A percentile compares a stretch with the other conserved stretches of the same genome.
Conservation (phyloP, 2,329 filamentous ascomycete genomes). For the Seiridium cupressi region DNA sequence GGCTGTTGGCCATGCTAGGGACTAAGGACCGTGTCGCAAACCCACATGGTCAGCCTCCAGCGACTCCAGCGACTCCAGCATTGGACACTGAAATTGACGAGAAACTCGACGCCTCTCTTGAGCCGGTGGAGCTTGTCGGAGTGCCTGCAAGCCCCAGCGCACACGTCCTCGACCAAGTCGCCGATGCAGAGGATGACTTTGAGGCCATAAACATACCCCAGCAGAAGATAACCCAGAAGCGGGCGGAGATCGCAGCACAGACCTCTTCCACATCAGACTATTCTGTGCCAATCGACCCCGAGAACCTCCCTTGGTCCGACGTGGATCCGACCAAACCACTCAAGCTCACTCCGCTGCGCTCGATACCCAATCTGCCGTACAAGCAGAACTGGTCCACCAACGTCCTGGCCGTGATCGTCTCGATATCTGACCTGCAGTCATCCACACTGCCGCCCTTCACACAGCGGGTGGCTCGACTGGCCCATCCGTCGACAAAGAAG, state of each 20-base stretch:
- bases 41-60: background rate
- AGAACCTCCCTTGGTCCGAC: constrained; percentile 33
- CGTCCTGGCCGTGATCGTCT: constrained; percentile 48
- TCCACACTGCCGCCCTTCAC: constrained; percentile 46
- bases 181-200: constrained; percentile 35
- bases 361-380: constrained; percentile 52
- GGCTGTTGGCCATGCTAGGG: constrained; percentile 28
- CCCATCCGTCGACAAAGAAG: constrained; percentile 50
- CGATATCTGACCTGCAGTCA: constrained; percentile 46
- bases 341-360: constrained; percentile 49
- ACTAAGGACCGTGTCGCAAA: background rate
- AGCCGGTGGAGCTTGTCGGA: background rate
- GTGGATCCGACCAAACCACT: constrained; percentile 40
- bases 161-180: constrained; percentile 9
- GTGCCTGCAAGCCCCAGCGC: constrained; percentile 1
- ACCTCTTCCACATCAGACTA: constrained; percentile 7
- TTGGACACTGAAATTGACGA: background rate
- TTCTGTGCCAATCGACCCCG: constrained; percentile 10
- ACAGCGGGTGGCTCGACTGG: constrained; percentile 52
- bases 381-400: constrained; percentile 59
- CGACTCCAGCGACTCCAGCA: background rate
- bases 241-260: constrained; percentile 12
- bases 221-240: constrained; percentile 16
- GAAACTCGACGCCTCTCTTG: background rate
- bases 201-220: constrained; percentile 32